phyloP scores from a whole-genome alignment of 2,329 filamentous ascomycete species.

The Cryphonectria nitschkei region DNA sequence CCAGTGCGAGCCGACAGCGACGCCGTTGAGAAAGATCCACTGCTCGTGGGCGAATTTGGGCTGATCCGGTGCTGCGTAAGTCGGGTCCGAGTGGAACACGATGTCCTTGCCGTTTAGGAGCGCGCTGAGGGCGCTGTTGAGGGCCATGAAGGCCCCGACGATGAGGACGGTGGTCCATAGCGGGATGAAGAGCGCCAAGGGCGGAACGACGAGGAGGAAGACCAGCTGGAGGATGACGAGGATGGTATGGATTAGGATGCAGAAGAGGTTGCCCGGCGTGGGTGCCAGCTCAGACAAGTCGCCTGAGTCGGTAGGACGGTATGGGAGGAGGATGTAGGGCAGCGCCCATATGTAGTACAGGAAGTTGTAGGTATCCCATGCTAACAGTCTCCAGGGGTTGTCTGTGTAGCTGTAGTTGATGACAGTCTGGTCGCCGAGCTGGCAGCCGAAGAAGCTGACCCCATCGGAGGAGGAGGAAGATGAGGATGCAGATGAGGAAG shows the following conservation, averaged over 20 bases:
- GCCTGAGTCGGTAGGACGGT: constrained; percentile 55
- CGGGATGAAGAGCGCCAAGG: constrained; percentile 52
- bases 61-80: constrained; percentile 57
- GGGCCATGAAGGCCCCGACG: constrained; percentile 48
- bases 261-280: constrained; percentile 59
- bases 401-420: constrained; percentile 67
- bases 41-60: constrained; percentile 57
- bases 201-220: constrained; percentile 61
- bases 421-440: constrained; percentile 59
- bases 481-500: not conserved
- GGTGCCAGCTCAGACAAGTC: constrained; percentile 67
- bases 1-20: constrained; percentile 67
- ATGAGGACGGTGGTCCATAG: constrained; percentile 50
- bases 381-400: constrained; percentile 53
- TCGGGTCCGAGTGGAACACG: constrained; percentile 55
- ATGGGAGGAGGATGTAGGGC: constrained; percentile 64
- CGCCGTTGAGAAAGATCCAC: constrained; percentile 82
- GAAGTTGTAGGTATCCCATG: constrained; percentile 59
- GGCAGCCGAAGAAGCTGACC: constrained; percentile 57
- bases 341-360: constrained; percentile 59
- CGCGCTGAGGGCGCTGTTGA: constrained; percentile 57
- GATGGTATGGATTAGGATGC: constrained; percentile 60
- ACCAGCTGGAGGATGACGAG: constrained; percentile 61
- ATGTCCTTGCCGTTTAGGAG: constrained; percentile 56
- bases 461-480: not conserved